These are phyloP conservation scores for Trichomonas gallinae DNA, from an alignment of 208 protist species.

Conservation along the genomic window DNA sequence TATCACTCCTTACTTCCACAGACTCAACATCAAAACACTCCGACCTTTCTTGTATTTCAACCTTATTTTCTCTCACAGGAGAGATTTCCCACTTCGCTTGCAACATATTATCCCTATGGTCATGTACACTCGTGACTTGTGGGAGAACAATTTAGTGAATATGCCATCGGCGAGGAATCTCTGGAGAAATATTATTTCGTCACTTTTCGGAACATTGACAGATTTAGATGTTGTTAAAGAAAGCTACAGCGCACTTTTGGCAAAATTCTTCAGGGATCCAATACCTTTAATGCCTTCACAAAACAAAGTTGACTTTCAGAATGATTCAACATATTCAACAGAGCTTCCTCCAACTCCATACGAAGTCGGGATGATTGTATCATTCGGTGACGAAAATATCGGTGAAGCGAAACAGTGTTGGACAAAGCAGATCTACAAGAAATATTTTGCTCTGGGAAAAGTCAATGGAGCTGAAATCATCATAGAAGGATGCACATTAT, in stretches of 20 bases:
- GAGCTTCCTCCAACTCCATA: neutral
- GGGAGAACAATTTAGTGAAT: neutral
- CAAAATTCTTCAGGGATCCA: neutral
- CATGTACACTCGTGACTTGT: neutral
- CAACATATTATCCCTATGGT: neutral
- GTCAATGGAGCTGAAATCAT: neutral
- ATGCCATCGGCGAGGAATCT: neutral
- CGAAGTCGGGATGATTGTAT: neutral
- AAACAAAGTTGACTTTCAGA: neutral
- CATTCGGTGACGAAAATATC: neutral
- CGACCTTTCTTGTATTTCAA: neutral
- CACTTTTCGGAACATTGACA: neutral
- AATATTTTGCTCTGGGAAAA: neutral
- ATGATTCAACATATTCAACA: neutral
- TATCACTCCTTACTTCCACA: neutral
- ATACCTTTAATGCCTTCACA: neutral
- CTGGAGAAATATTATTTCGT: neutral
- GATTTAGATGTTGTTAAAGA: neutral
- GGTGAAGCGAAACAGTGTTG: neutral
- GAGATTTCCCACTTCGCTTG: neutral
- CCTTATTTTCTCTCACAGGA: neutral
- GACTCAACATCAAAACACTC: too few species aligned
- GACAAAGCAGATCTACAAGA: neutral
- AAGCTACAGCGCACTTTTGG: neutral
- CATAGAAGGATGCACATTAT: neutral